Conservation (phyloP, 2,329 filamentous ascomycete species). For the Fusarium pseudograminearum region DNA sequence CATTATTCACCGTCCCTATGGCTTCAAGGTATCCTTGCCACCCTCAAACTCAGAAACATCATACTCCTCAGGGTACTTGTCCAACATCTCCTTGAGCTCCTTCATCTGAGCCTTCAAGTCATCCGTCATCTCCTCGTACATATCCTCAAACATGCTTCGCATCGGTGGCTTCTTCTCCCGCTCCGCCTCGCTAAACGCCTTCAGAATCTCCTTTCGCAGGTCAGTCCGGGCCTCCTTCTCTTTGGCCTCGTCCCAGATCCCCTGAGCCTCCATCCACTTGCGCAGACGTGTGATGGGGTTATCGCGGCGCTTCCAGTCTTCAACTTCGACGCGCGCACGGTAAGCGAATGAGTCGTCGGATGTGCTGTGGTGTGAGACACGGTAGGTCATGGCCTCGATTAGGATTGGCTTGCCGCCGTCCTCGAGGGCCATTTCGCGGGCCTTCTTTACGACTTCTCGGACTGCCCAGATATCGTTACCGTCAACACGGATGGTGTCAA, state of each 20-base stretch:
- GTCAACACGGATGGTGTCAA: constrained; percentile 90
- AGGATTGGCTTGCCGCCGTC: constrained; percentile 86
- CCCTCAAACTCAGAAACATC: constrained; percentile 82
- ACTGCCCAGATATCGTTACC: constrained; percentile 96
- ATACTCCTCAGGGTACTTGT: constrained; percentile 93
- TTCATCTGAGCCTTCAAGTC: constrained; percentile 78
- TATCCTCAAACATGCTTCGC: constrained; percentile 81
- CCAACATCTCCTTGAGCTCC: constrained; percentile 80
- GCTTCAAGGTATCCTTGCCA: constrained; percentile 72
- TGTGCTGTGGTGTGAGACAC: constrained; percentile 97
- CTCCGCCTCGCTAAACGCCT: constrained; percentile 86
- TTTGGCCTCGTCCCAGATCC: constrained; percentile 85
- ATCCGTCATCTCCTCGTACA: constrained; percentile 89
- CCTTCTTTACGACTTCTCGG: constrained; percentile 80
- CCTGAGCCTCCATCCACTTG: constrained; percentile 89
- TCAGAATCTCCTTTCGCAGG: constrained; percentile 80
- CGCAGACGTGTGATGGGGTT: constrained; percentile 87
- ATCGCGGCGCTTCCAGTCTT: constrained; percentile 92
- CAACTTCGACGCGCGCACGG: constrained; percentile 90
- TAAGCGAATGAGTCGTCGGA: constrained; percentile 98
- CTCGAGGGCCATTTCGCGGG: constrained; percentile 80
- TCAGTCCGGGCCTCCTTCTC: constrained; percentile 78
- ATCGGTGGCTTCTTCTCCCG: constrained; percentile 82
- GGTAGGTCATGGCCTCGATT: constrained; percentile 97
- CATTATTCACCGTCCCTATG: constrained; percentile 16